Percentiles rank a stretch among this genome's conserved stretches.
phyloP scores from a whole-genome alignment of 768 basidiomycete species.

The Leccinum boreale region DNA sequence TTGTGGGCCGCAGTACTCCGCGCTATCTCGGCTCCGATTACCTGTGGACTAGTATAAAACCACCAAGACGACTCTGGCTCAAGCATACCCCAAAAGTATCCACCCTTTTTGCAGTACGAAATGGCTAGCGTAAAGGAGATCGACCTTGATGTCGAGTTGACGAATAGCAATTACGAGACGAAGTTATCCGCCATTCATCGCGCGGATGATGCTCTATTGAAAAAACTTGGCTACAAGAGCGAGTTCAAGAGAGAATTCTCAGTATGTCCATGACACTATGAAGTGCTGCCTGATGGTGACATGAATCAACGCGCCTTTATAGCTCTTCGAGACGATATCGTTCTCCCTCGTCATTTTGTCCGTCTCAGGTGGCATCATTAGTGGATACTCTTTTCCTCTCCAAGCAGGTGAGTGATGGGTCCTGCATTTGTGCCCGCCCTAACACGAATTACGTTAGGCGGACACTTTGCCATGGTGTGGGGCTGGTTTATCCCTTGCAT shows the following conservation, averaged over 20 bases:
- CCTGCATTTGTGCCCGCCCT: background rate
- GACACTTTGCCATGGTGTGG: conserved; percentile 1
- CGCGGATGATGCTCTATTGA: conserved; percentile 14
- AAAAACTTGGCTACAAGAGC: conserved; percentile 25
- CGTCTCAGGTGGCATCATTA: conserved; percentile 19
- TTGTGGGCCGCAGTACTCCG: background rate
- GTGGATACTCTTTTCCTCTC: background rate
- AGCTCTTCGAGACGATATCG: conserved; percentile 21
- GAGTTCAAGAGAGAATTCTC: conserved; percentile 26
- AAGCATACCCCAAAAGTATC: background rate
- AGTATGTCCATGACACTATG: background rate
- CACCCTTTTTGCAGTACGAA: background rate
- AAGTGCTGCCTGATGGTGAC: background rate
- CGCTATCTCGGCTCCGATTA: background rate
- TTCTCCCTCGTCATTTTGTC: conserved; percentile 23
- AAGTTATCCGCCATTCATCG: conserved; percentile 9
- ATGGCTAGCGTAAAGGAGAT: conserved; percentile 6
- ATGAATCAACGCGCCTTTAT: too few species aligned
- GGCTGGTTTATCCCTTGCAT: conserved; percentile 6
- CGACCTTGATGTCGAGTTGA: background rate
- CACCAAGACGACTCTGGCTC: background rate
- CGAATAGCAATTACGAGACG: conserved; percentile 1
- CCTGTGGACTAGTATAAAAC: background rate
- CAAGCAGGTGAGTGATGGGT: background rate
- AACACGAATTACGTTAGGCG: background rate